Evolutionary conservation across 2,329 filamentous ascomycete genomes (phyloP), one percentile per base, ranked within the genome.

Genomic region (Fusarium sp.): DNA sequence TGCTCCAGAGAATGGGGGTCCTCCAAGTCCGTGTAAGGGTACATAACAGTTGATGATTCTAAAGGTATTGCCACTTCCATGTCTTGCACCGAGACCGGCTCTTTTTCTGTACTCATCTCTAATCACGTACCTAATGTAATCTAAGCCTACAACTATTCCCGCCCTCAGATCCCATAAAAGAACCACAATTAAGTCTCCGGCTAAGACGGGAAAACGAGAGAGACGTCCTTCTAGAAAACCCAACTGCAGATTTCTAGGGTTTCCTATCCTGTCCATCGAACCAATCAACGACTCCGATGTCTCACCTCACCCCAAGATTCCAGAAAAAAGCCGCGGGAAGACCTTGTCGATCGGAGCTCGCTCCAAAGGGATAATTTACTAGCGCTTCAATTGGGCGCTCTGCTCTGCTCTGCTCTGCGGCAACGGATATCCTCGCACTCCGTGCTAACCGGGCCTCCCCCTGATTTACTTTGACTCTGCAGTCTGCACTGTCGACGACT

Each of bases 201-300:
- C 44, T 57, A 63, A 68, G 33, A 63, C 48, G 41, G 57, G 48
- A 49, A 21, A 37, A 38, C 19, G 19, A n/a, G 19, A 60, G 39
- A 42, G 38, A 61, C 45, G 45, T 64, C 58, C 66, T 77, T 77
- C 75, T 77, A 76, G 75, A 77, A 77, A 58, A 66, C 41, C 49
- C 33, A 70, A 58, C 57, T 73, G 70, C 57, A 61, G 57, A 38
- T 70, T 56, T 57, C 61, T 46, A 46, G 54, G 49, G 56, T 72
- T 66, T 70, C 70, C 69, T 66, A 41, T 66, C 61, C 51, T 56
- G 48, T 45, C 29, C 31, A 54, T 63, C 39, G 61, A 39, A 25
- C 61, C 58, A 57, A 57, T 41, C 55, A 58, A n/a, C 41, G 35
- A 23, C 27, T 18, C 72, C 72, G 63, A 67, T 73, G 51, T 48